These are phyloP conservation scores for Blastocystis sp. DNA, from an alignment of 352 stramenopile genomes.

Conservation along the genomic window DNA sequence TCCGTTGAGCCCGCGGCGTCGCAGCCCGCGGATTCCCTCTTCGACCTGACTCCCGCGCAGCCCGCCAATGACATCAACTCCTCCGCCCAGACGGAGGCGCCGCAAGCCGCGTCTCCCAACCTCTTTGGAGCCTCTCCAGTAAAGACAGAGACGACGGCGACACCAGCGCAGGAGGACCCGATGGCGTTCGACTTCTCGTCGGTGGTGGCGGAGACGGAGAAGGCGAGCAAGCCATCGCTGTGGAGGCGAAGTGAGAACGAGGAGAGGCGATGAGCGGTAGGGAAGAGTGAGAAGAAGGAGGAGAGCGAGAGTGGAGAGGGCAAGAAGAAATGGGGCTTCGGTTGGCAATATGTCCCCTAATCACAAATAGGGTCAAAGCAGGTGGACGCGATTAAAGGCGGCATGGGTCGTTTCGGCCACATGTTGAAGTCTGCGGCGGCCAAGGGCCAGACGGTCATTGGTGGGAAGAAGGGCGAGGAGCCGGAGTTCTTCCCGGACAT, in stretches of 20 bases:
- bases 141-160: neutral
- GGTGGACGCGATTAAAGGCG: slow-evolving; percentile 15
- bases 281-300: slow-evolving; percentile 18
- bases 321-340: slow-evolving; percentile 60
- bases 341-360: neutral
- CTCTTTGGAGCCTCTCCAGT: too few relatives aligned
- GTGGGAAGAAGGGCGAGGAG: slow-evolving; percentile 6
- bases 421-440: slow-evolving; percentile 45
- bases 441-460: slow-evolving; percentile 22
- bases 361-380: neutral
- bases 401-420: slow-evolving; percentile 35
- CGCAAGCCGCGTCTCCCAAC: neutral
- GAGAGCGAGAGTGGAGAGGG: neutral
- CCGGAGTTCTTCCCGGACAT: slow-evolving; percentile 33
- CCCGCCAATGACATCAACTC: neutral
- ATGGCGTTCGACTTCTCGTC: slow-evolving; percentile 1
- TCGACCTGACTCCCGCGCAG: neutral
- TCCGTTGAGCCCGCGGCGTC: neutral
- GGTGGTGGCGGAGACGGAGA: neutral
- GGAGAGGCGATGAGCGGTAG: slow-evolving; percentile 1
- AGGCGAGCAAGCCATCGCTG: slow-evolving; percentile 26
- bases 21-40: neutral
- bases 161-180: neutral
- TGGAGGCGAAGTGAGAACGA: slow-evolving; percentile 47
- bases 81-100: neutral